Conservation (phyloP, 2,329 filamentous ascomycete species). For the Magnaporthiopsis rhizophila region DNA sequence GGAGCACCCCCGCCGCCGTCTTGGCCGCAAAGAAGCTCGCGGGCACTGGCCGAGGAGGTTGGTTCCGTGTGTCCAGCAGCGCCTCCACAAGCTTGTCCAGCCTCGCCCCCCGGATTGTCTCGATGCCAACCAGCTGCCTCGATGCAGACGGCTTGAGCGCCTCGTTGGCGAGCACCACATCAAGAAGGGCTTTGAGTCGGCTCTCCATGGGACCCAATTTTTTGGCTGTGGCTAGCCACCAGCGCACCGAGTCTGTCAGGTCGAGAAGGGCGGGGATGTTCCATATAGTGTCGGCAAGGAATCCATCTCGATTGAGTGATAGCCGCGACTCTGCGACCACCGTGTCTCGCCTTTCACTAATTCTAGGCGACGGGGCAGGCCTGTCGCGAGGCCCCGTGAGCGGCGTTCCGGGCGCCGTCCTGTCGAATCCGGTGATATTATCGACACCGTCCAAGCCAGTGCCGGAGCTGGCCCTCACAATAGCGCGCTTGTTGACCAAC, state of each 20-base stretch:
- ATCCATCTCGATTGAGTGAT: background rate
- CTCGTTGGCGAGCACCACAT: conserved; percentile 31
- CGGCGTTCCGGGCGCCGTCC: background rate
- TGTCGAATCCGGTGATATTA: background rate
- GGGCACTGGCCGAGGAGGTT: conserved; percentile 17
- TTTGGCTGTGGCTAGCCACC: conserved; percentile 23
- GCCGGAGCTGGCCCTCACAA: background rate
- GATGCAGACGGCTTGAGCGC: conserved; percentile 15
- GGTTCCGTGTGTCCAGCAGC: conserved; percentile 24
- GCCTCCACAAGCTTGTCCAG: conserved; percentile 39
- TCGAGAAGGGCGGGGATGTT: conserved; percentile 21
- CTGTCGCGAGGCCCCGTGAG: background rate
- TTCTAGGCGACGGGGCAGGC: too few species aligned
- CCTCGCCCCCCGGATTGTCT: conserved; percentile 28
- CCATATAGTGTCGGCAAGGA: conserved; percentile 2
- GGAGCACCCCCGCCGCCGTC: conserved; percentile 29
- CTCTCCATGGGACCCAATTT: conserved; percentile 24
- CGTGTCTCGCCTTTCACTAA: background rate
- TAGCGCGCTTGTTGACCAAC: background rate
- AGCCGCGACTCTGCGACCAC: background rate
- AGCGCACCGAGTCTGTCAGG: conserved; percentile 34
- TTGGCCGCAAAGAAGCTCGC: conserved; percentile 26
- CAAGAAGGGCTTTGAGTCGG: conserved; percentile 31
- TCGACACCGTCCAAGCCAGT: background rate
- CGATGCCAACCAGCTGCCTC: conserved; percentile 24